Conservation (phyloP, 352 stramenopile genomes). For the Hyaloperonospora arabidopsidis region DNA sequence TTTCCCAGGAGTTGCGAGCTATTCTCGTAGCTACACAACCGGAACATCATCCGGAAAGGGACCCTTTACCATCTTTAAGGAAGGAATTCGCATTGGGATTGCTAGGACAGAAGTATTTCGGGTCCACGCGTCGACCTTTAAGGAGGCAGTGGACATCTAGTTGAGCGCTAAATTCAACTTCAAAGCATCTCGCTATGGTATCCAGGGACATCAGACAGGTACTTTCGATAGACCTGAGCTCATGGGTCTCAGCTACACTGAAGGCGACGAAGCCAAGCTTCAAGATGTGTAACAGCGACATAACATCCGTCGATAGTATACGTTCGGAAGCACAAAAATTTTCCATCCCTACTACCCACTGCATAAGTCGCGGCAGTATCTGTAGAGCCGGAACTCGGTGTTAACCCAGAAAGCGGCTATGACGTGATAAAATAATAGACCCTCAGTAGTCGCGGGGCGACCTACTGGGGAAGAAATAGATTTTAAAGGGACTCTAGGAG, state of each 20-base stretch:
- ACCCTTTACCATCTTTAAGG: no score
- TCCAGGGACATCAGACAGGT: no score
- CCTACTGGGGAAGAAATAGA: background rate
- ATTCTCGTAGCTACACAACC: no score
- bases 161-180: no score
- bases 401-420: background rate
- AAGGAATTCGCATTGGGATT: no score
- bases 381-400: background rate
- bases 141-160: no score
- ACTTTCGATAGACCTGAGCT: background rate
- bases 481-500: no score
- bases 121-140: no score
- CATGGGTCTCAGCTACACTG: conserved; percentile 14
- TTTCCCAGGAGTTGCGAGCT: no score
- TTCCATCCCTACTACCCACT: background rate
- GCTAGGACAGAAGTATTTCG: no score
- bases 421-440: background rate
- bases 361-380: background rate
- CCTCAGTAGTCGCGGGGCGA: background rate
- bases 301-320: conserved; percentile 25
- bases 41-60: no score
- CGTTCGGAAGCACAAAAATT: background rate
- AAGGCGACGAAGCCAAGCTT: conserved; percentile 44
- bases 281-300: conserved; percentile 49
- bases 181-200: no score